Percentiles rank a stretch among this genome's conserved stretches.
Evolutionary conservation across 2,329 filamentous ascomycete species (phyloP).

Genomic region (Verticillium nubilum): DNA sequence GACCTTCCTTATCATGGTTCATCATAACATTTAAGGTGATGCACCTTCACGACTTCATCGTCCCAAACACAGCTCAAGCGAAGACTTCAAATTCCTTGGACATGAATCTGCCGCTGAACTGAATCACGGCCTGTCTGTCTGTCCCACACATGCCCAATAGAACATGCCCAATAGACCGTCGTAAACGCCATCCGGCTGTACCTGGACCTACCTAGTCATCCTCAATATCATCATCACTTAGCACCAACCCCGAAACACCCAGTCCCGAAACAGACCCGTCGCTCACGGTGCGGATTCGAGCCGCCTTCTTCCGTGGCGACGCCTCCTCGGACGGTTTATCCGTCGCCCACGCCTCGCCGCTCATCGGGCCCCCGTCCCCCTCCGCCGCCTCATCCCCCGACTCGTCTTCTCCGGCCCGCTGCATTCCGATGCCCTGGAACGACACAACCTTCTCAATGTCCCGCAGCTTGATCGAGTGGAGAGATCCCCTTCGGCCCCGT

Average conservation of each 20-base stretch:
- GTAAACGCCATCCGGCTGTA: background rate
- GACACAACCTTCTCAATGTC: conserved; percentile 65
- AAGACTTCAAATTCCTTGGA: too few relatives aligned
- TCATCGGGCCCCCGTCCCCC: conserved; percentile 24
- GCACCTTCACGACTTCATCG: too few relatives aligned
- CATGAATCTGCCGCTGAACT: too few relatives aligned
- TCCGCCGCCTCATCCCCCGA: conserved; percentile 38
- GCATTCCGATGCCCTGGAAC: conserved; percentile 54
- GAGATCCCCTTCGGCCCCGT: conserved; percentile 31
- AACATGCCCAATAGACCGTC: background rate
- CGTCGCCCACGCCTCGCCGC: conserved; percentile 53
- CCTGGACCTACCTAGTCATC: conserved; percentile 32
- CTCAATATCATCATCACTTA: conserved; percentile 83
- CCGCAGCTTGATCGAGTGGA: conserved; percentile 32
- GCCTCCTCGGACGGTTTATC: conserved; percentile 53
- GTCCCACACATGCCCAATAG: too few relatives aligned
- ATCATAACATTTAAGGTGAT: too few relatives aligned
- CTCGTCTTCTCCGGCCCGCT: conserved; percentile 36
- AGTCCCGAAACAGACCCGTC: conserved; percentile 31
- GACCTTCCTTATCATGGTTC: too few relatives aligned
- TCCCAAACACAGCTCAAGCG: too few relatives aligned
- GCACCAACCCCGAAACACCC: conserved; percentile 59
- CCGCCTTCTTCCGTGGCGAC: conserved; percentile 41
- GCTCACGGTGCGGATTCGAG: conserved; percentile 28
- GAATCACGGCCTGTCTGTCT: too few relatives aligned